These are phyloP conservation scores for Dothistroma septosporum DNA, from an alignment of 2,329 filamentous ascomycete species.

Conservation along the genomic window DNA sequence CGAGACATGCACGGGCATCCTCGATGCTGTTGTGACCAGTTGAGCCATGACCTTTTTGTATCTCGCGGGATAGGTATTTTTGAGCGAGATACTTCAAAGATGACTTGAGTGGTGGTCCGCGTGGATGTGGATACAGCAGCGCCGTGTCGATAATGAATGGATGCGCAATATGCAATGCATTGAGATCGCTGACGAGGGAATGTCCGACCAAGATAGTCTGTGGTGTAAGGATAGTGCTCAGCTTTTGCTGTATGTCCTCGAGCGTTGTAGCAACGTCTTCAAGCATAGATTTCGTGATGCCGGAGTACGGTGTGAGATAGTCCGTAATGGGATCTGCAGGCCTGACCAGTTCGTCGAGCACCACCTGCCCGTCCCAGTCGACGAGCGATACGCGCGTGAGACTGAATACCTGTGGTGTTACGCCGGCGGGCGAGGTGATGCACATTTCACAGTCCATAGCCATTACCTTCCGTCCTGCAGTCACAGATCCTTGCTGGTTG, in stretches of 20 bases:
- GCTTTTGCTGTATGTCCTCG: constrained; percentile 71
- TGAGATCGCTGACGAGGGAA: constrained; percentile 77
- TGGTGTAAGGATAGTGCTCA: constrained; percentile 66
- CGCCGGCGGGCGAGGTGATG: constrained; percentile 58
- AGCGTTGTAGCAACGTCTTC: constrained; percentile 78
- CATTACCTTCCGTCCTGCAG: constrained; percentile 72
- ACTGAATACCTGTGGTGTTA: constrained; percentile 64
- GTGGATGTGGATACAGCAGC: constrained; percentile 83
- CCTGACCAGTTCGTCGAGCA: constrained; percentile 89
- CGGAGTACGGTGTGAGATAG: constrained; percentile 81
- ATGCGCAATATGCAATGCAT: constrained; percentile 78
- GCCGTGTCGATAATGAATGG: constrained; percentile 92
- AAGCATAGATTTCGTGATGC: constrained; percentile 84
- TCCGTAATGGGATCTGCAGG: constrained; percentile 82
- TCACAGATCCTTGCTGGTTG: constrained; percentile 76
- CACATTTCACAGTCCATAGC: constrained; percentile 98
- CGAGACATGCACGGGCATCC: constrained; percentile 84
- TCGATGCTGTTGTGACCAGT: constrained; percentile 88
- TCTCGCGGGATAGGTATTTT: constrained; percentile 80
- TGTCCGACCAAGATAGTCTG: constrained; percentile 74
- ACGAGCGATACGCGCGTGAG: constrained; percentile 86
- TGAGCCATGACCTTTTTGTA: constrained; percentile 70
- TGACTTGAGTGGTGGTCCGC: constrained; percentile 83
- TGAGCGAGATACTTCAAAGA: constrained; percentile 84
- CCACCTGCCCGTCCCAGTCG: constrained; percentile 74